These are phyloP conservation scores for Sporisorium graminicola DNA, from an alignment of 1,284 basidiomycete genomes.

Conservation along the genomic window DNA sequence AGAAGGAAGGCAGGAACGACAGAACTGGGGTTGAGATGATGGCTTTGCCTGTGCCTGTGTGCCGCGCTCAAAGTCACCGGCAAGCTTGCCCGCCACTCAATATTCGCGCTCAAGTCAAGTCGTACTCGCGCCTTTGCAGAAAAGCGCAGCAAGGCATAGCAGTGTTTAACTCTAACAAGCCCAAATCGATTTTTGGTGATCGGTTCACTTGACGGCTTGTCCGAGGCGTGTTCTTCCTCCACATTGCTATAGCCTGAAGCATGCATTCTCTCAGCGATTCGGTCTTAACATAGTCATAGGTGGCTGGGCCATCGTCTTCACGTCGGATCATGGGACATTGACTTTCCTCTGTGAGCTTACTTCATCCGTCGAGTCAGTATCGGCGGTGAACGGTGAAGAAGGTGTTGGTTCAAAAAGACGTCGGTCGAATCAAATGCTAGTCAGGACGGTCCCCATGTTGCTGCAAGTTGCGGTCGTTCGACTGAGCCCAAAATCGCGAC, in stretches of 20 bases:
- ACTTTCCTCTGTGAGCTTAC: not conserved
- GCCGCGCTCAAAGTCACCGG: not conserved
- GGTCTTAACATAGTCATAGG: not conserved
- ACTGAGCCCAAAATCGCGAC: conserved; percentile 8
- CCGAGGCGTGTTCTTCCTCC: conserved; percentile 16
- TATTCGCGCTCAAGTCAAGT: not conserved
- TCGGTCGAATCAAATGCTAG: not conserved
- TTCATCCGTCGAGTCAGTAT: not conserved
- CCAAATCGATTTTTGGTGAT: conserved; percentile 11
- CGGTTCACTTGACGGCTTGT: conserved; percentile 3
- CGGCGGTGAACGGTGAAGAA: not conserved
- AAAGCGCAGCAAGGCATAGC: not conserved
- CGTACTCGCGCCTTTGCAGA: conserved; percentile 3
- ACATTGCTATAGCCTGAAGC: conserved; percentile 4
- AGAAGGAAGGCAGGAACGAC: not conserved
- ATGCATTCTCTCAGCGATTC: not conserved
- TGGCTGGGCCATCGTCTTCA: not conserved
- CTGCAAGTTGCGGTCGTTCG: not conserved
- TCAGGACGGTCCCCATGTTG: not conserved
- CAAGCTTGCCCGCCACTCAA: not conserved
- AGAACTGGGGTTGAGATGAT: not conserved
- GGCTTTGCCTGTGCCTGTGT: not conserved
- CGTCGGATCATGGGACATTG: not conserved
- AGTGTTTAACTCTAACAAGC: not conserved
- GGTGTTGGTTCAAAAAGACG: not conserved